Evolutionary conservation across 2,329 filamentous ascomycete genomes (phyloP).

Genomic region (Fusarium keratoplasticum): DNA sequence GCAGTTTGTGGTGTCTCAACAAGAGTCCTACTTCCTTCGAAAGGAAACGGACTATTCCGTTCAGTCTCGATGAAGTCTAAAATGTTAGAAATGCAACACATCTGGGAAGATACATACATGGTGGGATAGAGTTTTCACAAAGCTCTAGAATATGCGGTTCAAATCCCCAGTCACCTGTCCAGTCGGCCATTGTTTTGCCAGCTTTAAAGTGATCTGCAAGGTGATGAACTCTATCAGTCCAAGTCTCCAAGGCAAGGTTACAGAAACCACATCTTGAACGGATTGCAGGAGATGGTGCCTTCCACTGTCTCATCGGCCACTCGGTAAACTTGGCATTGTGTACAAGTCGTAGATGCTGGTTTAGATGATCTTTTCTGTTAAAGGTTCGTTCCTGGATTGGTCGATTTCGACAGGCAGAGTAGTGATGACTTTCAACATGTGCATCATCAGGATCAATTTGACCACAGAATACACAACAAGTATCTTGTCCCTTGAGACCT

Average conservation of each 20-base stretch:
- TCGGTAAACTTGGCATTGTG: slow-evolving; percentile 54
- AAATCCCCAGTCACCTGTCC: slow-evolving; percentile 58
- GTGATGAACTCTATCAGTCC: slow-evolving; percentile 51
- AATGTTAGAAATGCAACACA: neutral
- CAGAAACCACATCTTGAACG: slow-evolving; percentile 56
- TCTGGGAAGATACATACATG: slow-evolving; percentile 43
- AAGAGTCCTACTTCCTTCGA: slow-evolving; percentile 29
- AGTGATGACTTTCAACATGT: slow-evolving; percentile 53
- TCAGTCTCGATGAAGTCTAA: slow-evolving; percentile 39
- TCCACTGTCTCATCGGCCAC: slow-evolving; percentile 50
- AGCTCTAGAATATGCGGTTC: slow-evolving; percentile 51
- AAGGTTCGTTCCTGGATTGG: slow-evolving; percentile 56
- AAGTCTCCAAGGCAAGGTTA: slow-evolving; percentile 50
- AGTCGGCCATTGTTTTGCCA: slow-evolving; percentile 56
- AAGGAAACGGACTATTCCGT: slow-evolving; percentile 36
- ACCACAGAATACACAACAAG: slow-evolving; percentile 54
- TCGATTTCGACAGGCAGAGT: slow-evolving; percentile 62
- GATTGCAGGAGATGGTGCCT: slow-evolving; percentile 50
- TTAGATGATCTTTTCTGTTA: slow-evolving; percentile 56
- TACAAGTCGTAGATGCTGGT: slow-evolving; percentile 55
- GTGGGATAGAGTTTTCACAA: slow-evolving; percentile 56
- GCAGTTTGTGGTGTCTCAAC: slow-evolving; percentile 35
- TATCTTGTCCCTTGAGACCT: slow-evolving; percentile 51
- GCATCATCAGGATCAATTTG: slow-evolving; percentile 45
- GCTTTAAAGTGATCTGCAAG: slow-evolving; percentile 56